These are phyloP conservation scores for Sporothrix mexicana DNA, from an alignment of 2,329 filamentous ascomycete genomes.

Conservation along the genomic window DNA sequence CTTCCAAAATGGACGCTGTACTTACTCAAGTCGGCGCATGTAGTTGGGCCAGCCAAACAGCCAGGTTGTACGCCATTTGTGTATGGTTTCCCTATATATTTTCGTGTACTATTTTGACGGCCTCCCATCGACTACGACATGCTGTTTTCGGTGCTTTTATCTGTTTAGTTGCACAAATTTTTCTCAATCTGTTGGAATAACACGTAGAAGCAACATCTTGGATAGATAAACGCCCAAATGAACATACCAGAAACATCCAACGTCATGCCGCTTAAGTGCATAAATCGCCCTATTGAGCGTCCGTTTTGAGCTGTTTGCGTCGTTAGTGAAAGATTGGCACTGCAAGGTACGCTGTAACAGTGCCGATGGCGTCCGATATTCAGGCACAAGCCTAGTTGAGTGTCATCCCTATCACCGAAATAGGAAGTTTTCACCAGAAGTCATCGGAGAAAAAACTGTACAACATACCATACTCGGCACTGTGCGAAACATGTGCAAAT, in stretches of 20 bases:
- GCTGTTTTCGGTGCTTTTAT: neutral
- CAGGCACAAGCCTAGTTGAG: neutral
- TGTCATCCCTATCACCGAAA: neutral
- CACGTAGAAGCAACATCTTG: neutral
- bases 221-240: neutral
- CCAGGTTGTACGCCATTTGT: neutral
- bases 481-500: slow-evolving; percentile 17
- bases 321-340: neutral
- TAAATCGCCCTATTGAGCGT: neutral
- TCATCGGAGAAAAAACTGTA: neutral
- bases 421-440: too few species aligned
- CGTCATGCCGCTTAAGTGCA: neutral
- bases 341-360: neutral
- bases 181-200: neutral
- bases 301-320: neutral
- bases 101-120: neutral
- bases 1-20: neutral
- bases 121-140: neutral
- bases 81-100: neutral
- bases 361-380: neutral
- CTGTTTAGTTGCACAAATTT: neutral
- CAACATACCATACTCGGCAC: neutral
- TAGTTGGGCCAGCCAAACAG: neutral
- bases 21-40: neutral
- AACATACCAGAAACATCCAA: neutral